Conservation (phyloP, 306 rosid genomes). For the Fragaria ananassa region DNA sequence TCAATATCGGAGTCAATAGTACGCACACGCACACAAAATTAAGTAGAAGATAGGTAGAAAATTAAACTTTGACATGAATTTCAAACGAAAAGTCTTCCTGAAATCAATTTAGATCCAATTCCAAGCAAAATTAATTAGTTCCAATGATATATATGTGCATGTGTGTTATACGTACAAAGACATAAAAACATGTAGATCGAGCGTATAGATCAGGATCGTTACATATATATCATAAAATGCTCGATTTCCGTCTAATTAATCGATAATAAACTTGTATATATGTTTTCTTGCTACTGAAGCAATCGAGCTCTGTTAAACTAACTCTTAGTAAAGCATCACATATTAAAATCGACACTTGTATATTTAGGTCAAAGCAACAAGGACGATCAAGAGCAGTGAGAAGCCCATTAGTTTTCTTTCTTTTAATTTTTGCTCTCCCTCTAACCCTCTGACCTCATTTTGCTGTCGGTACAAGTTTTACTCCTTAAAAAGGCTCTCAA, state of each 20-base stretch:
- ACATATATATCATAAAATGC: not conserved
- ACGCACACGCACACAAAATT: not conserved
- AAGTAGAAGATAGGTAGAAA: not conserved
- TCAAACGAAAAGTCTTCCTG: not conserved
- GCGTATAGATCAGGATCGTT: not conserved
- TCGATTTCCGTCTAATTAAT: not conserved
- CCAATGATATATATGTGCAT: not conserved
- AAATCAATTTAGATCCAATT: not conserved
- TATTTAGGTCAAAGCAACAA: constrained; percentile 23
- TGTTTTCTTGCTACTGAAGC: constrained; percentile 1
- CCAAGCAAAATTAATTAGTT: not conserved
- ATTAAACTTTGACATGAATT: too few species aligned
- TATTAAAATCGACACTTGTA: not conserved
- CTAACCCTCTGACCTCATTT: constrained; percentile 34
- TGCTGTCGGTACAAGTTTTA: constrained; percentile 33
- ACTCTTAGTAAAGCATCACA: constrained; percentile 1
- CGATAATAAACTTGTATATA: not conserved
- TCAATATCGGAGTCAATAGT: not conserved
- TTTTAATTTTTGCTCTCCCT: not conserved
- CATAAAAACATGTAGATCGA: not conserved
- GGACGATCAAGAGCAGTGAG: constrained; percentile 1
- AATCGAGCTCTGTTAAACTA: constrained; percentile 9
- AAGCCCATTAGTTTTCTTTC: not conserved
- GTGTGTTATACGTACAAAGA: not conserved
- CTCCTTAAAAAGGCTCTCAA: constrained; percentile 17